These are phyloP conservation scores for Citrus hindsii DNA, from an alignment of 345 rosid genomes.

Conservation along the genomic window DNA sequence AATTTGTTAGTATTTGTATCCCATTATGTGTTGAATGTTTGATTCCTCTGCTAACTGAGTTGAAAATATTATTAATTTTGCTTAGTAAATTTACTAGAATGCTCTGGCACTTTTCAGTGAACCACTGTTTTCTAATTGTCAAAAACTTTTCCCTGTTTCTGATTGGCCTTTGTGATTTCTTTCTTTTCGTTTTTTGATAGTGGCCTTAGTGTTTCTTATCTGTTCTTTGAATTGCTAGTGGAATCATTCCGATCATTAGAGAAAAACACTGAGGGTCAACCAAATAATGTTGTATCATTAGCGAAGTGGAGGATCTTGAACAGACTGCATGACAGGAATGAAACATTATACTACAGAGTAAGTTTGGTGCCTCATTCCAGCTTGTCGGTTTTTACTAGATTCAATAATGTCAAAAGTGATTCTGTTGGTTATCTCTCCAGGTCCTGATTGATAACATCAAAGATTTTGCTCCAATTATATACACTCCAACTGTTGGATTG, in stretches of 20 bases:
- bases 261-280: conserved; percentile 69
- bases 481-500: conserved; percentile 95
- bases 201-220: background rate
- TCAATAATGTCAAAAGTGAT: background rate
- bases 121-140: background rate
- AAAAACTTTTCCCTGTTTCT: background rate
- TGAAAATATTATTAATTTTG: background rate
- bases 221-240: conserved; percentile 44
- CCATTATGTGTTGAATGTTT: background rate
- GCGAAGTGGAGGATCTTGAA: conserved; percentile 98
- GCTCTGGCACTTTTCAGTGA: background rate
- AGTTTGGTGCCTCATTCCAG: conserved; percentile 23
- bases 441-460: conserved; percentile 92
- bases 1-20: background rate
- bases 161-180: background rate
- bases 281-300: conserved; percentile 59
- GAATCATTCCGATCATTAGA: conserved; percentile 86
- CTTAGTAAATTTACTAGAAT: background rate
- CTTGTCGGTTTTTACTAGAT: conserved; percentile 8
- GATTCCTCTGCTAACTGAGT: background rate
- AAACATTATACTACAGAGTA: conserved; percentile 87
- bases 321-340: conserved; percentile 96
- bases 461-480: conserved; percentile 90
- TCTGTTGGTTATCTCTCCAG: conserved; percentile 37
- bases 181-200: background rate